Evolutionary conservation across 352 stramenopile species (phyloP).

Genomic region (Globisporangium paddicum): DNA sequence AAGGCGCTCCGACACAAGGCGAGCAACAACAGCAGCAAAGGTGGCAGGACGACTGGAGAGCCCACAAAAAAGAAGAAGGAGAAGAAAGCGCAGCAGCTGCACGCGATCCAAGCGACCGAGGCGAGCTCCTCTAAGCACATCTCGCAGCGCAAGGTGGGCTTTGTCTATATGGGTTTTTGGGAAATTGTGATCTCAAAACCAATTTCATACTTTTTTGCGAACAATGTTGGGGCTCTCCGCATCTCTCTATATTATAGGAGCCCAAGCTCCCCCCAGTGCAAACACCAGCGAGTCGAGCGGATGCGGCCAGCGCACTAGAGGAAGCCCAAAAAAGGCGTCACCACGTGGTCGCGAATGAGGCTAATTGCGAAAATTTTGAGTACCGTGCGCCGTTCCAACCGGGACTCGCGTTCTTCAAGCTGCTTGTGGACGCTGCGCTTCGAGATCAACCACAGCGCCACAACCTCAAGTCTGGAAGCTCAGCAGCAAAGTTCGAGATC

Average conservation of each 20-base stretch:
- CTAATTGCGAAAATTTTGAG: slow-evolving; percentile 35
- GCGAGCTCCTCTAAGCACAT: slow-evolving; percentile 45
- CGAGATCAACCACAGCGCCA: neutral
- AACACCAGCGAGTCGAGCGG: neutral
- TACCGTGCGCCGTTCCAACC: slow-evolving; percentile 26
- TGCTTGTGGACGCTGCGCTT: slow-evolving; percentile 12
- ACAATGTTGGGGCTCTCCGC: neutral
- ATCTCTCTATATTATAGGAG: neutral
- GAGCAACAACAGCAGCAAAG: neutral
- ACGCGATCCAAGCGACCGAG: slow-evolving; percentile 42
- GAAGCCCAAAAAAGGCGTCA: slow-evolving; percentile 26
- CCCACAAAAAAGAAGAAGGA: slow-evolving; percentile 27
- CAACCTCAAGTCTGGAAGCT: too few relatives aligned
- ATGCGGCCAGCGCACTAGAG: neutral
- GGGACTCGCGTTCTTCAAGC: slow-evolving; percentile 45
- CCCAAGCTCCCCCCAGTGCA: slow-evolving; percentile 4
- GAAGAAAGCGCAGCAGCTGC: slow-evolving; percentile 20
- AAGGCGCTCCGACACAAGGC: slow-evolving; percentile 18
- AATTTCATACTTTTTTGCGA: neutral
- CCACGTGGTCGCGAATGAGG: slow-evolving; percentile 31
- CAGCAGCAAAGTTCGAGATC: slow-evolving; percentile 8
- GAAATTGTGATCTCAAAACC: neutral
- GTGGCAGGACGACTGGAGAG: neutral
- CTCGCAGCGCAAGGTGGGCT: slow-evolving; percentile 13
- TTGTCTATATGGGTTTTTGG: neutral